Base-by-base conservation (phyloP, 1,284 basidiomycete species). In the Cryptococcus maquisensis region DNA sequence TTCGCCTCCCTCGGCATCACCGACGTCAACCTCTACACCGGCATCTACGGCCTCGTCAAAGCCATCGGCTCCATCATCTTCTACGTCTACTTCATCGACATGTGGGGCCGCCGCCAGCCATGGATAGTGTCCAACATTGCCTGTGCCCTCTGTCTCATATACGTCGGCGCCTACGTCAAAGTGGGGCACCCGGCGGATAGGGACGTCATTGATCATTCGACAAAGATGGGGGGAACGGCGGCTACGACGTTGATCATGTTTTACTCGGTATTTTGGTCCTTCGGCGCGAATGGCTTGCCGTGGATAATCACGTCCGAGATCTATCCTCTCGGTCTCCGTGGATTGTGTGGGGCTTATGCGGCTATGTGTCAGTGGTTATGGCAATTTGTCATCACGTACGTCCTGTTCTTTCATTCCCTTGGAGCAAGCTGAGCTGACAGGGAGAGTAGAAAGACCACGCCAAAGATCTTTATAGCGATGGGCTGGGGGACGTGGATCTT, bases 31-130 rank as follows among this genome's bases (percentile, higher is more conserved):
- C 67, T 77, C 20, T 71, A 71, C 28, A 76, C 76, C 10, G 77
- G 76, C 20, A 65, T 77, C 47, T 79, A 75, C 56, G 76, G 76
- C 15, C 56, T 77, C 1, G 66, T 77, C 63, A 78, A 78, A 62
- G 59, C 59, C 18, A 48, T 57, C 15, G 59, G 32, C 18, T 61
- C 61, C 7, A 18, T 66, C 54, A 47, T 64, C 52, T 68, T 65
- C 60, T 60, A 55, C 49, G 48, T 68, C 26, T 67, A 58, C 52
- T 55, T 75, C 26, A 63, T 74, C 47, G 73, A 75, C 51, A 37
- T 56, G n/a, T 60, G 61, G 38, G 73, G 73, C 0, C 61, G 73
- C 20, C 56, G 67, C 10, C 54, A 56, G 21, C 66, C 69, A 2
- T 62, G 69, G 55, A 66, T 74, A 5, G 46, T 63, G 12, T 62